Base-by-base conservation (phyloP, 495 filamentous ascomycete genomes). In the Aspergillus biplanus region DNA sequence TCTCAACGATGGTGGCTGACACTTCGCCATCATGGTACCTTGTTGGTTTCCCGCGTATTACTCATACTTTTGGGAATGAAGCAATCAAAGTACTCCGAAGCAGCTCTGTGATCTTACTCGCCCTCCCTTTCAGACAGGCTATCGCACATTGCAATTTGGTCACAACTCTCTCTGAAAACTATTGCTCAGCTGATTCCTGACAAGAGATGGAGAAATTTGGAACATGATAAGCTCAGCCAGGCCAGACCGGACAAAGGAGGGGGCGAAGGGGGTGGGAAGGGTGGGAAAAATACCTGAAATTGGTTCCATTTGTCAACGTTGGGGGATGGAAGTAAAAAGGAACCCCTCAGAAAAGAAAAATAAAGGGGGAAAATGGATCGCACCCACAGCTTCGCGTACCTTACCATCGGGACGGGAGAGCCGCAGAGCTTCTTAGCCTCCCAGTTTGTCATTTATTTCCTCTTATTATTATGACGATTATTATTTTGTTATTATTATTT, bases 361-460 rank as follows among this genome's bases (percentile, higher is more conserved):
- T 61, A 67, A 71, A 72, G 58, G 65, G 69, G 64, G 56, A 64
- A 27, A 48, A 65, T 65, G 59, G 57, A 54, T 56, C 32, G 59
- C 53, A 66, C 46, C 59, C 62, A 65, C 65, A 60, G 58, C 61
- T 61, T 67, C 66, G 57, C 65, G 67, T 71, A 66, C 73, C 71
- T 74, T 65, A 69, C 68, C 69, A 67, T 69, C 70, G 73, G 70
- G 67, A 71, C 71, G 73, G 75, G 72, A 75, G 72, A 76, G 75
- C 72, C 73, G 71, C 64, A 63, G 61, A 46, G 48, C 49, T 61
- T 61, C 58, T 50, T 1, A 6, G 21, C 21, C 21, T 27, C 21
- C 21, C 39, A 9, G 27, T 57, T 57, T 59, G 33, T 39, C 7
- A 53, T 33, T 53, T 37, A 47, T 33, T 56, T 31, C 53, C 33